Evolutionary conservation across 2,329 filamentous ascomycete species (phyloP).

Genomic region (Cercospora berteroae): DNA sequence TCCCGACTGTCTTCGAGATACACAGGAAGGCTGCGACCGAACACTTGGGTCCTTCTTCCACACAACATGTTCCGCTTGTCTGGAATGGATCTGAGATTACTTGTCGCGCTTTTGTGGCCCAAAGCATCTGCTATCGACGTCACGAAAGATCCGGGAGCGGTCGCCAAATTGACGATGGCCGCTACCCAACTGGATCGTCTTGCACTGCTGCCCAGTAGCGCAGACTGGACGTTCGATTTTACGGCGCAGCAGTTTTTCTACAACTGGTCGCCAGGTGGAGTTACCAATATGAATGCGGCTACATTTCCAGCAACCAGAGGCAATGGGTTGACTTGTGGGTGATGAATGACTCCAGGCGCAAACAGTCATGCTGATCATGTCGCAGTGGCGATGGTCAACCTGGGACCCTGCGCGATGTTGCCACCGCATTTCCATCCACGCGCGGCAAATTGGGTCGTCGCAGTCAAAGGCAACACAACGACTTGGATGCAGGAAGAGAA

Average conservation of each 20-base stretch:
- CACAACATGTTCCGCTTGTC: conserved; percentile 23
- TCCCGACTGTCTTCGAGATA: conserved; percentile 3
- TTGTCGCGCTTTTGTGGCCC: conserved; percentile 29
- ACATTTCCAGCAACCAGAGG: conserved; percentile 51
- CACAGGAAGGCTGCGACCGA: conserved; percentile 15
- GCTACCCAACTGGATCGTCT: conserved; percentile 50
- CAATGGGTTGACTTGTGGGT: conserved; percentile 49
- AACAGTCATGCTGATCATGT: conserved; percentile 10
- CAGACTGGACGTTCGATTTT: conserved; percentile 54
- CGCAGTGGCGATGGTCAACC: conserved; percentile 40
- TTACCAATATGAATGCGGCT: conserved; percentile 53
- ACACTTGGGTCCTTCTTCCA: conserved; percentile 7
- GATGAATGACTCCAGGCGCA: background rate
- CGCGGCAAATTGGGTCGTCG: conserved; percentile 51
- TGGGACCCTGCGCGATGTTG: conserved; percentile 54
- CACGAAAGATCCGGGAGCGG: conserved; percentile 42
- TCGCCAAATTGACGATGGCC: conserved; percentile 41
- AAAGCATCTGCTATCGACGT: conserved; percentile 39
- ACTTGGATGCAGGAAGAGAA: conserved; percentile 56
- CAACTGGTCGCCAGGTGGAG: conserved; percentile 47
- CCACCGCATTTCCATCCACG: conserved; percentile 53
- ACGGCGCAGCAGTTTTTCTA: conserved; percentile 41
- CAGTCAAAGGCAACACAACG: conserved; percentile 49
- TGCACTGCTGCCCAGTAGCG: conserved; percentile 41
- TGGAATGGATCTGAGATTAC: conserved; percentile 18